A percentile compares a stretch with the other conserved stretches of the same genome.
These are phyloP conservation scores for Chloris gayana DNA, from an alignment of 176 grass and related monocot genomes.

Conservation along the genomic window DNA sequence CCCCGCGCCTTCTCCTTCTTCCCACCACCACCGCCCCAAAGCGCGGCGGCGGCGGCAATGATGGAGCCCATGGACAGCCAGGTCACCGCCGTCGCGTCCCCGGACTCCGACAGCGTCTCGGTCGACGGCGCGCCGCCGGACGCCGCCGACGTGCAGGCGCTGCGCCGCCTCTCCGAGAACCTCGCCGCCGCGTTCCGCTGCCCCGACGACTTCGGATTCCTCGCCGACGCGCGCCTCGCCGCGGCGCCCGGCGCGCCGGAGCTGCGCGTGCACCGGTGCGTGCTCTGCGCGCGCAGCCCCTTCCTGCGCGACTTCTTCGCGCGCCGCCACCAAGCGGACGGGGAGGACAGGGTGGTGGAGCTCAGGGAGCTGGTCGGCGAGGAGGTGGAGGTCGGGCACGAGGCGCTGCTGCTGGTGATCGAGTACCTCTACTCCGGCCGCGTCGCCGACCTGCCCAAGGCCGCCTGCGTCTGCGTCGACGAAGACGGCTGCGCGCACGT, in stretches of 20 bases:
- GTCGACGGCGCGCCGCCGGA: constrained; percentile 11
- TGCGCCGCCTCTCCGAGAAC: constrained; percentile 91
- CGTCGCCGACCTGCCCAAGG: constrained; percentile 64
- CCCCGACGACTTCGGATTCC: constrained; percentile 66
- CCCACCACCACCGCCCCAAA: constrained; percentile 6
- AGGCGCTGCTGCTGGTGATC: constrained; percentile 70
- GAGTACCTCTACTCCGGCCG: constrained; percentile 92
- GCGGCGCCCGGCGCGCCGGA: constrained; percentile 40
- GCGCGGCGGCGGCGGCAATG: constrained; percentile 40
- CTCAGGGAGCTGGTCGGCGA: constrained; percentile 48
- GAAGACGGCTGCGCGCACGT: constrained; percentile 67
- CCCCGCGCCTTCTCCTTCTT: constrained; percentile 3
- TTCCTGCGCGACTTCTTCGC: constrained; percentile 77
- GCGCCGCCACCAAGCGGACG: constrained; percentile 9
- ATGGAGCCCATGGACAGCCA: constrained; percentile 58
- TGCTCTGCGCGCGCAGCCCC: constrained; percentile 88
- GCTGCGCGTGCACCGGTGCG: constrained; percentile 75
- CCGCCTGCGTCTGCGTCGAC: constrained; percentile 84
- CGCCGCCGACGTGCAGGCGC: constrained; percentile 73
- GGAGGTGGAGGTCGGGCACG: constrained; percentile 68
- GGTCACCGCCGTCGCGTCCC: constrained; percentile 41
- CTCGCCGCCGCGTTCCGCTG: constrained; percentile 61
- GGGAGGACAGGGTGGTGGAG: constrained; percentile 35
- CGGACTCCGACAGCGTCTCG: constrained; percentile 67
- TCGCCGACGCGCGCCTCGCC: constrained; percentile 63